Evolutionary conservation across 2,329 filamentous ascomycete genomes (phyloP), one percentile per base, ranked within the genome.

Genomic region (Daldinia sp.): DNA sequence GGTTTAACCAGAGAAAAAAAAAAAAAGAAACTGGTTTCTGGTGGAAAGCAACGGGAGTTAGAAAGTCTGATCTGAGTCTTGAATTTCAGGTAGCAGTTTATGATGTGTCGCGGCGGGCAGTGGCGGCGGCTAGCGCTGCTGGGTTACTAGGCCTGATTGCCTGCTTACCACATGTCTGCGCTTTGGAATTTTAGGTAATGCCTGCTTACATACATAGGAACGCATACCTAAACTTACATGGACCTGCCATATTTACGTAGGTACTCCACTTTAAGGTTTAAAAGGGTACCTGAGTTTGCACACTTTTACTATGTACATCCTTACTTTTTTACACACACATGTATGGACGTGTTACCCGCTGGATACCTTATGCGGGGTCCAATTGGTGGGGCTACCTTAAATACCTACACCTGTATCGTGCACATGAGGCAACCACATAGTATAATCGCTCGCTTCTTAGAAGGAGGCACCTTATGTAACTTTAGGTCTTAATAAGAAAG

Each of bases 71-170:
- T 72, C 55, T 61, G 39, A 60, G 60, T 51, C 55, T 66, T 68
- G 56, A 66, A 73, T 69, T 73, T 72, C 70, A 73, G 72, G 72
- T 73, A 72, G 72, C 72, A 70, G 70, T 66, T 67, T 62, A 72
- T 73, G 70, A 73, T 73, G 72, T 72, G 72, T 72, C 67, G 71
- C 67, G 62, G 68, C 60, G 59, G 66, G 57, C 59, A 66, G 60
- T 68, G 62, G 65, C 65, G 60, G 69, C 68, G 65, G 62, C 66
- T 66, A 64, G 66, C 66, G 63, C 65, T 58, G 39, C 48, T 55
- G 20, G 6, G 7, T n/a, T 7, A 42, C 41, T 42, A 20, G 15
- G 15, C 46, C 46, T n/a, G 44, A 20, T 28, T 23, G 44, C 23
- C 44, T 69, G 67, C 63, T 63, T 69, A 67, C 60, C 59, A 57